Evolutionary conservation across 192 early-diverging fungal genomes (phyloP), one percentile per base, ranked within the genome.

Genomic region (Coemansia nantahalensis): DNA sequence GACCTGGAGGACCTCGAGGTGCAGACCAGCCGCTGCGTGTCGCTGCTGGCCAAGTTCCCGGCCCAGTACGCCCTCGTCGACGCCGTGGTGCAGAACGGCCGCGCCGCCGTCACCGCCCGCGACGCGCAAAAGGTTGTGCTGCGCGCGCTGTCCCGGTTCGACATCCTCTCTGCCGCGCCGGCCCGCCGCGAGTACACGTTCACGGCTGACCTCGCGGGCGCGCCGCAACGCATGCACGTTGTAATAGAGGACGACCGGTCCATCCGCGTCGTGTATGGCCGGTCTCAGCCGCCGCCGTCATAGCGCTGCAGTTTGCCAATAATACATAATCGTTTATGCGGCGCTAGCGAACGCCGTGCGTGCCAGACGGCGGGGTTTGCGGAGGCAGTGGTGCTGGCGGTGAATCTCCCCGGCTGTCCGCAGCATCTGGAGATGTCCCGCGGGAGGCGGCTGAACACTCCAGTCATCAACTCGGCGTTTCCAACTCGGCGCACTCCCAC

Each of bases 41-140:
- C 71, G 15, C 56, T 75, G 21, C 48, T 75, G 33, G 49, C 62
- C 63, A 75, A 75, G 59, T 67, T 75, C 24, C 71, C 71, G 7
- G 59, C 40, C 17, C 71, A 75, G 52, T 59, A 62, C 36, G 33
- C 34, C 44, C 56, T 75, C 22, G 71, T 67, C 1, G 55, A 75
- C 23, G 36, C 54, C 11, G 40, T 75, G 38, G 71, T 67, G 6
- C 34, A 39, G n/a, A 14, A 21, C n/a, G 71, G 71, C 10, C 71
- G 59, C 23, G 52, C 64, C 7, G 41, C 38, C 3, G 59, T 75
- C 5, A 64, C 63, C 19, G 53, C 63, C 23, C 64, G 71, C 28
- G 48, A 36, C 22, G 48, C 52, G 19, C 71, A 75, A 39, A 65
- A 65, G 40, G 51, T 51, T 2, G 71, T 75, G 15, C 52, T 75